phyloP scores from a whole-genome alignment of 208 protist genomes.

The Trypanosoma conorhini region DNA sequence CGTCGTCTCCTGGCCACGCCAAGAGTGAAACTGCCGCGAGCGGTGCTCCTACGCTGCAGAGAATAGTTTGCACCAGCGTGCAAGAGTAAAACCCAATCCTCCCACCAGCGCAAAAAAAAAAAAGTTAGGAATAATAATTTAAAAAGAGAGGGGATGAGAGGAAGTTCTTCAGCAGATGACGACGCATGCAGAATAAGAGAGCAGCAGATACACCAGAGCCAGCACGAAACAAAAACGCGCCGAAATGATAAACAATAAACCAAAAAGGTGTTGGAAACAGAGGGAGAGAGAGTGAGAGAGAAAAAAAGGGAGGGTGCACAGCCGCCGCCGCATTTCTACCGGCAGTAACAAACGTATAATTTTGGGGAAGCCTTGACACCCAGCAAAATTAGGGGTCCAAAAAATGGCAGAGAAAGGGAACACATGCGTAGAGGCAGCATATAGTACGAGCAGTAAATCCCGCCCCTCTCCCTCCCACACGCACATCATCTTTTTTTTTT shows the following conservation, averaged over 20 bases:
- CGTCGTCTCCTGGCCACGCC: background rate
- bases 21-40: background rate
- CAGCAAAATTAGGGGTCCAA: background rate
- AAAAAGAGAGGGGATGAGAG: constrained; percentile 20
- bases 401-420: constrained; percentile 16
- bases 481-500: background rate
- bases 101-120: constrained; percentile 14
- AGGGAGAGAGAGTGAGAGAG: background rate
- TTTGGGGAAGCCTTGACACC: background rate
- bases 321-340: background rate
- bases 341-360: background rate
- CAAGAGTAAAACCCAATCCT: constrained; percentile 1
- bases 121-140: too few relatives aligned
- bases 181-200: background rate
- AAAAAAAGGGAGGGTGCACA: background rate
- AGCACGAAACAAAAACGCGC: background rate
- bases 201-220: background rate
- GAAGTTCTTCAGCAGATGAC: background rate
- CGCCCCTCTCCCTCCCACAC: background rate
- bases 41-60: background rate
- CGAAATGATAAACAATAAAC: background rate
- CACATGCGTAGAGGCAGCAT: constrained; percentile 9
- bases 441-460: constrained; percentile 15
- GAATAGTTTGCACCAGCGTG: background rate
- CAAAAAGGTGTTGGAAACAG: background rate